A percentile compares a stretch with the other conserved stretches of the same genome.
Conservation (phyloP, 1,284 basidiomycete species). For the Rhodotorula glutinis region DNA sequence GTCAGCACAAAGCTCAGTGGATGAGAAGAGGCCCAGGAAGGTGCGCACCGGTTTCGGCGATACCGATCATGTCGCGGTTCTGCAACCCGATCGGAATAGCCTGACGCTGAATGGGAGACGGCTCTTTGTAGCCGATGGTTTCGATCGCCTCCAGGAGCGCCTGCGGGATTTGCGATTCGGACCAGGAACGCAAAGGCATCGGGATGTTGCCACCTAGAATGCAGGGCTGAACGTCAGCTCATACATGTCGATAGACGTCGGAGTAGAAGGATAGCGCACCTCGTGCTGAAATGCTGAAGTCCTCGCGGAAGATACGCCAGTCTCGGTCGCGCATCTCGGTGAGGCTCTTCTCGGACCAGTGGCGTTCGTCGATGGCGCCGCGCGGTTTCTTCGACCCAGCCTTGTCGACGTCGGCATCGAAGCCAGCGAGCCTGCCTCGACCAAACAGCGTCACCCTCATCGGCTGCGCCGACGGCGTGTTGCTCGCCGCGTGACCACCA, state of each 20-base stretch:
- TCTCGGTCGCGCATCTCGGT: conserved; percentile 95
- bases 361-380: conserved; percentile 80
- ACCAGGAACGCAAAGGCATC: conserved; percentile 85
- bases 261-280: conserved; percentile 53
- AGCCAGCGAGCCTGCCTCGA: conserved; percentile 38
- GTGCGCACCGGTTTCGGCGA: conserved; percentile 84
- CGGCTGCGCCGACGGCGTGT: conserved; percentile 5
- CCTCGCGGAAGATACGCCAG: conserved; percentile 98
- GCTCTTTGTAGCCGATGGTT: conserved; percentile 91
- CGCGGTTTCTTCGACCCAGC: conserved; percentile 48
- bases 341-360: conserved; percentile 95
- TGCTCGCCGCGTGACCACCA: not conserved
- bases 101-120: conserved; percentile 93
- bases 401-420: conserved; percentile 37
- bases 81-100: conserved; percentile 96
- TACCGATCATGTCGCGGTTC: conserved; percentile 94
- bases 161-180: conserved; percentile 77
- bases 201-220: conserved; percentile 80
- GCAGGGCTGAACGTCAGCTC: not conserved
- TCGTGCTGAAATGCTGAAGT: conserved; percentile 90
- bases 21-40: too few relatives aligned
- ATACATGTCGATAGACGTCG: not conserved
- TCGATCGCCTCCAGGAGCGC: conserved; percentile 79
- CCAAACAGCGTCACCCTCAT: conserved; percentile 25
- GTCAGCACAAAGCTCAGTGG: not conserved